These are phyloP conservation scores for Alectoria sarmentosa DNA, from an alignment of 495 filamentous ascomycete genomes.

Conservation along the genomic window DNA sequence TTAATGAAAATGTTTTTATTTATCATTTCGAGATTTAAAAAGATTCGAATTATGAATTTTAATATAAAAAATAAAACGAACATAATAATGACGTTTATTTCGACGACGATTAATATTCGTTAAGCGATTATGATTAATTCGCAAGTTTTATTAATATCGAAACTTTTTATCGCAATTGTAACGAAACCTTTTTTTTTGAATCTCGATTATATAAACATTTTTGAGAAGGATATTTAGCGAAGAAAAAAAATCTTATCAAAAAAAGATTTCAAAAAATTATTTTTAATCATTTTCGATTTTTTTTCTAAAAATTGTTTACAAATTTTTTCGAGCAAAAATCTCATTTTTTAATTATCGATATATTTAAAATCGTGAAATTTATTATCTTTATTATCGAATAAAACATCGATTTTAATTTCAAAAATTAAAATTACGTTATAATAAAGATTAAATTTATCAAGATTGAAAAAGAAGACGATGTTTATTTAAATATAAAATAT, in stretches of 20 bases:
- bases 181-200: background rate
- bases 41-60: background rate
- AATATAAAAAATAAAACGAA: background rate
- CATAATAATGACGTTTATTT: background rate
- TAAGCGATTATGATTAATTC: background rate
- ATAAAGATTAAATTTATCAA: background rate
- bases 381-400: background rate
- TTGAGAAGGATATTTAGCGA: background rate
- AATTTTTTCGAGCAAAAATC: too few species aligned
- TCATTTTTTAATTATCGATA: background rate
- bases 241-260: too few species aligned
- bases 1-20: background rate
- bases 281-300: too few species aligned
- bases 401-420: background rate
- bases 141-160: background rate
- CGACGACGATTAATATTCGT: background rate
- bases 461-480: background rate
- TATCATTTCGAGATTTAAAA: background rate
- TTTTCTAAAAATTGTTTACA: too few species aligned
- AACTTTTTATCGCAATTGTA: background rate
- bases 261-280: background rate
- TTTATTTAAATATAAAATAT: background rate
- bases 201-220: background rate
- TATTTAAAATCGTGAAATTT: slow-evolving; percentile 3
- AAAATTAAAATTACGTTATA: background rate